Percentiles rank a stretch among this genome's conserved stretches.
Conservation (phyloP, 345 rosid species). For the Psidium guajava region DNA sequence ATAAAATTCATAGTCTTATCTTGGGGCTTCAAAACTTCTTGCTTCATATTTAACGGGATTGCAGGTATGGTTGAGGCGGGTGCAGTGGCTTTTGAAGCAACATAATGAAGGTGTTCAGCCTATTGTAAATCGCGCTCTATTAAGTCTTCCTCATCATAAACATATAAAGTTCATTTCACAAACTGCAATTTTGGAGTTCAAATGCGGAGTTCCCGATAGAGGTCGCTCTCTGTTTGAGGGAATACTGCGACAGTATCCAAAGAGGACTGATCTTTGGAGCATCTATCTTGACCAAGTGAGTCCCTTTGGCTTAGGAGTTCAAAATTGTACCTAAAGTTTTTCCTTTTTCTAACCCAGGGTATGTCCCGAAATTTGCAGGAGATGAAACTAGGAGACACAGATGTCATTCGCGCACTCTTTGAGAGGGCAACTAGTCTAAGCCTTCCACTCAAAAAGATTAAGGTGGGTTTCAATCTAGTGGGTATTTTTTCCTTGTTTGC, state of each 20-base stretch:
- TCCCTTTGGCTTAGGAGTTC: background rate
- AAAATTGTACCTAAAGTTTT: background rate
- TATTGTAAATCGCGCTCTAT: constrained; percentile 54
- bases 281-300: constrained; percentile 86
- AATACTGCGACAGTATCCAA: constrained; percentile 78
- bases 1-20: background rate
- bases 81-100: constrained; percentile 45
- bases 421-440: constrained; percentile 87
- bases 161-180: constrained; percentile 84
- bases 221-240: constrained; percentile 87
- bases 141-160: constrained; percentile 74
- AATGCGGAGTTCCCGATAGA: constrained; percentile 78
- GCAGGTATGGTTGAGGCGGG: constrained; percentile 72
- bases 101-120: constrained; percentile 56
- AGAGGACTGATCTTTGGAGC: constrained; percentile 94
- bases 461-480: constrained; percentile 21
- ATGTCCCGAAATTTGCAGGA: constrained; percentile 29
- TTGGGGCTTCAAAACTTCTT: background rate
- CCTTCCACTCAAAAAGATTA: constrained; percentile 78
- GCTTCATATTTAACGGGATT: background rate
- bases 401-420: constrained; percentile 54
- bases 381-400: constrained; percentile 65
- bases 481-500: background rate
- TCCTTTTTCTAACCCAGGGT: background rate
- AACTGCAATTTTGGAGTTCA: constrained; percentile 80